These are phyloP conservation scores for Poa annua DNA, from an alignment of 176 grass and related monocot species.

Conservation along the genomic window DNA sequence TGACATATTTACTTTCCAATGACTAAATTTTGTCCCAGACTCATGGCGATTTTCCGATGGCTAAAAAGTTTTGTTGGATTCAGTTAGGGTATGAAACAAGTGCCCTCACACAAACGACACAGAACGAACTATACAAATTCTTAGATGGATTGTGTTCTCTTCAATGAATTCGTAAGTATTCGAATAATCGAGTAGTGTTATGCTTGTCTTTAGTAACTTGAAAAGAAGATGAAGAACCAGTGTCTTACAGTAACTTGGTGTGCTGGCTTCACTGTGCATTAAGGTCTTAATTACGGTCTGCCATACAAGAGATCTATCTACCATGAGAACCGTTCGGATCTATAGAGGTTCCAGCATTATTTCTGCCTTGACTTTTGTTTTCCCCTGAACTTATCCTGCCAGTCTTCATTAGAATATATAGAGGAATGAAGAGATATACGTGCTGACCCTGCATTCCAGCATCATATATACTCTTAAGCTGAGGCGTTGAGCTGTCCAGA, in stretches of 20 bases:
- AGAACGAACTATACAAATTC: background rate
- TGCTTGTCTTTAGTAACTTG: background rate
- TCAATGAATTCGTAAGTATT: background rate
- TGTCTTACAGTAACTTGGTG: background rate
- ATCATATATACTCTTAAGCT: background rate
- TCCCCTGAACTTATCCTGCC: background rate
- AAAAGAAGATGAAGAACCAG: background rate
- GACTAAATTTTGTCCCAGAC: background rate
- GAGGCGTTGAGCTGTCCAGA: slow-evolving; percentile 37
- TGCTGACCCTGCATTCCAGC: slow-evolving; percentile 4
- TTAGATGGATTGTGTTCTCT: background rate
- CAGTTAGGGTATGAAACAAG: background rate
- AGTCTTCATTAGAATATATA: background rate
- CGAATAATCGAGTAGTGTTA: background rate
- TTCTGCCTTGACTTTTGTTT: slow-evolving; percentile 1
- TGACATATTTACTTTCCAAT: background rate
- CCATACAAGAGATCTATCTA: slow-evolving; percentile 40
- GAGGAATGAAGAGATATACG: background rate
- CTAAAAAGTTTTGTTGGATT: background rate
- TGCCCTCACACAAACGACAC: too few species aligned
- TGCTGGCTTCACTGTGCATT: background rate
- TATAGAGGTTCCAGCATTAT: slow-evolving; percentile 9
- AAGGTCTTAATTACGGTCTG: background rate
- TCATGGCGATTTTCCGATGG: background rate
- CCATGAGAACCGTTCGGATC: slow-evolving; percentile 14